phyloP scores from a whole-genome alignment of 176 grass and related monocot genomes.

The Pontederia crassipes region DNA sequence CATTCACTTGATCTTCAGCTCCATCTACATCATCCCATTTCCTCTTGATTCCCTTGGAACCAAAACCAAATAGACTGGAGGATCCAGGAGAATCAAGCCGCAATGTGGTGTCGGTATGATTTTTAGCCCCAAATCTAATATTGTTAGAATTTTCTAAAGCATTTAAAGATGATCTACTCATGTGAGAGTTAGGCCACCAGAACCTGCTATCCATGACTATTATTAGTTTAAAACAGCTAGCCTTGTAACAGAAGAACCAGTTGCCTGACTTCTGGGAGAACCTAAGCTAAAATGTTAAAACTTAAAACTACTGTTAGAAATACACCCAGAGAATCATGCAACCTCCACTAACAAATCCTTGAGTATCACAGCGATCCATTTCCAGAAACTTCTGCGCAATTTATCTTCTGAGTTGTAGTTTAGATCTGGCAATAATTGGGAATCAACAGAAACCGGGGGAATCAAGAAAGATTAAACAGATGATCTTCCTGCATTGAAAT shows the following conservation, averaged over 20 bases:
- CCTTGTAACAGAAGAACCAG: background rate
- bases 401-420: background rate
- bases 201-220: conserved; percentile 13
- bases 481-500: background rate
- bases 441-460: background rate
- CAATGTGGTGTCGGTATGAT: conserved; percentile 18
- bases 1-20: background rate
- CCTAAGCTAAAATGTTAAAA: background rate
- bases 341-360: conserved; percentile 93
- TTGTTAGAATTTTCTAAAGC: background rate
- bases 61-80: background rate
- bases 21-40: conserved; percentile 13
- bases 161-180: conserved; percentile 1
- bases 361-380: conserved; percentile 43
- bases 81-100: background rate
- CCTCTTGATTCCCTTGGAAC: conserved; percentile 13
- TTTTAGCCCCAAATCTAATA: conserved; percentile 1
- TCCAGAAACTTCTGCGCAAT: background rate
- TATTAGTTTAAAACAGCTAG: background rate
- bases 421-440: background rate
- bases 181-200: background rate
- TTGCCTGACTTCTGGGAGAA: conserved; percentile 11
- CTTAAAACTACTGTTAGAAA: background rate
- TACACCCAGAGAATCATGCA: background rate
- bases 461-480: background rate